Conservation (phyloP, 441 rosid species). For the Aquilaria agallochum region DNA sequence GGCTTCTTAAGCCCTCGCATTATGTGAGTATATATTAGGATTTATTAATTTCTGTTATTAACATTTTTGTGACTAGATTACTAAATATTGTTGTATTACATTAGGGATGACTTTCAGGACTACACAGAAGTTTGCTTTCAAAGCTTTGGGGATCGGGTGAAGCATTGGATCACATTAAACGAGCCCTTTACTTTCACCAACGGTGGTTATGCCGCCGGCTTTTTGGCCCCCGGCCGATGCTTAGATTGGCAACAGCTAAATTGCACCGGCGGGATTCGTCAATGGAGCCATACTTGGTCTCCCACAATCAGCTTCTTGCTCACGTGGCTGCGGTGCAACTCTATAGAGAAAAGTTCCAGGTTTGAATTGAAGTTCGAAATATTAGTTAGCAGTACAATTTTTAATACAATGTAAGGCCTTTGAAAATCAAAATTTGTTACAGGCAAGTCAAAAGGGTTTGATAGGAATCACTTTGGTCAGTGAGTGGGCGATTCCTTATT, state of each 20-base stretch:
- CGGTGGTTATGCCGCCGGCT: slow-evolving; percentile 34
- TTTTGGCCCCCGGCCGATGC: slow-evolving; percentile 46
- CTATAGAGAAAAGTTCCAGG: slow-evolving; percentile 51
- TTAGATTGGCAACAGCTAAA: slow-evolving; percentile 36
- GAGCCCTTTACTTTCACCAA: slow-evolving; percentile 41
- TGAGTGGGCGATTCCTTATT: slow-evolving; percentile 31
- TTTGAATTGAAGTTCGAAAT: not conserved
- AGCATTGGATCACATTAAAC: slow-evolving; percentile 68
- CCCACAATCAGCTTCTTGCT: slow-evolving; percentile 62
- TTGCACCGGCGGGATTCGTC: slow-evolving; percentile 48
- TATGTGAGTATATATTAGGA: slow-evolving; percentile 25
- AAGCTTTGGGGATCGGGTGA: slow-evolving; percentile 66
- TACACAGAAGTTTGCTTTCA: slow-evolving; percentile 51
- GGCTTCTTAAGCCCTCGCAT: slow-evolving; percentile 33
- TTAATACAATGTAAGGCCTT: not conserved
- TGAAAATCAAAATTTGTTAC: not conserved
- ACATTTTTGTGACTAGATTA: too few species aligned
- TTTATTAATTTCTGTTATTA: not conserved
- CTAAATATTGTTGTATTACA: not conserved
- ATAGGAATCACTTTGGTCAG: slow-evolving; percentile 32
- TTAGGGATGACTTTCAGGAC: slow-evolving; percentile 39
- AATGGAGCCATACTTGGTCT: slow-evolving; percentile 57
- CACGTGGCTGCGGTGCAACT: slow-evolving; percentile 56
- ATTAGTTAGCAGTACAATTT: not conserved
- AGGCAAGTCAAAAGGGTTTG: slow-evolving; percentile 26